These are phyloP conservation scores for Aureobasidium namibiae DNA, from an alignment of 2,329 filamentous ascomycete species.

Conservation along the genomic window DNA sequence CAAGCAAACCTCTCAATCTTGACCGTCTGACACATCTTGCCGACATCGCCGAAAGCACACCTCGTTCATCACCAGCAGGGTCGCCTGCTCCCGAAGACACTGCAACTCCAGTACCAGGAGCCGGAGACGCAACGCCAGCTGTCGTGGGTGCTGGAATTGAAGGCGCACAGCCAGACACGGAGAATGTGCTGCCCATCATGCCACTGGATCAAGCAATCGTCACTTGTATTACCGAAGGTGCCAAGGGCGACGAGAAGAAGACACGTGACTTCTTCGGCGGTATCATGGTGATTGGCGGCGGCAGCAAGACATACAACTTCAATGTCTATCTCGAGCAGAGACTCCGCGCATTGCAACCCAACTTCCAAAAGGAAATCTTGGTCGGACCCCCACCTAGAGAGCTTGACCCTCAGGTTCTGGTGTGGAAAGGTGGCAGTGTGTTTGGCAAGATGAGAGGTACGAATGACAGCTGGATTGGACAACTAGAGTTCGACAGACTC, in stretches of 20 bases:
- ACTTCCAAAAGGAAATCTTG: slow-evolving; percentile 58
- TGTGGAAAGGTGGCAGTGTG: slow-evolving; percentile 95
- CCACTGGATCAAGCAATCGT: slow-evolving; percentile 85
- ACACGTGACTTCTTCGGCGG: slow-evolving; percentile 80
- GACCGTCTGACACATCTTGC: slow-evolving; percentile 59
- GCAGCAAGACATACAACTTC: slow-evolving; percentile 71
- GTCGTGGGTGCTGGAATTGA: slow-evolving; percentile 43
- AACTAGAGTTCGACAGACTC: slow-evolving; percentile 78
- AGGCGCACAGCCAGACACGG: slow-evolving; percentile 41
- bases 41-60: slow-evolving; percentile 65
- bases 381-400: slow-evolving; percentile 71
- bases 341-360: slow-evolving; percentile 57
- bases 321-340: slow-evolving; percentile 75
- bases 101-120: slow-evolving; percentile 51
- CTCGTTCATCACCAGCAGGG: slow-evolving; percentile 75
- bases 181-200: slow-evolving; percentile 68
- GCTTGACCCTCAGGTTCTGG: slow-evolving; percentile 93
- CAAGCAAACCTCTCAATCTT: slow-evolving; percentile 34
- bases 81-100: slow-evolving; percentile 76
- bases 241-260: slow-evolving; percentile 84
- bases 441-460: slow-evolving; percentile 79
- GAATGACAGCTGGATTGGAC: slow-evolving; percentile 92
- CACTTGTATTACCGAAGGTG: slow-evolving; percentile 78
- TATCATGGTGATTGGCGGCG: slow-evolving; percentile 86
- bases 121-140: slow-evolving; percentile 31